Conservation (phyloP, 1,139 yeast species). For the Hanseniaspora sp. region DNA sequence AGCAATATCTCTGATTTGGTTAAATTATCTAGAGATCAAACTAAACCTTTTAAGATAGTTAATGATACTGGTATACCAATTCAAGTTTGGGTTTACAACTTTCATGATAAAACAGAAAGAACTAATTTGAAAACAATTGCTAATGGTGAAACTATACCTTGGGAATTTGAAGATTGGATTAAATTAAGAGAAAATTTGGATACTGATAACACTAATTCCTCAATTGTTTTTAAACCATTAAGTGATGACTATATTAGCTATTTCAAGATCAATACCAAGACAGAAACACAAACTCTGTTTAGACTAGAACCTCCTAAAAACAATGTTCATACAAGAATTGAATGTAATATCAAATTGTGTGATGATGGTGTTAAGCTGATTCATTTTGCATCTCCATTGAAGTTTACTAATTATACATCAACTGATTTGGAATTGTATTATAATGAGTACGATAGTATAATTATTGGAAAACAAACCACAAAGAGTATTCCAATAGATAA, state of each 20-base stretch:
- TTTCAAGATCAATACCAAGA: constrained; percentile 49
- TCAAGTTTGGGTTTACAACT: constrained; percentile 61
- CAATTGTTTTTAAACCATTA: constrained; percentile 50
- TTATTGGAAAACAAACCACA: constrained; percentile 43
- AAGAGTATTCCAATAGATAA: constrained; percentile 62
- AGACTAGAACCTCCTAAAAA: constrained; percentile 52
- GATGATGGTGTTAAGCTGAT: constrained; percentile 72
- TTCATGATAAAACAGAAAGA: constrained; percentile 23
- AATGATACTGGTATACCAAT: constrained; percentile 80
- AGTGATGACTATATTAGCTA: constrained; percentile 43
- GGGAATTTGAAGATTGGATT: constrained; percentile 96
- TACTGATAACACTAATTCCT: constrained; percentile 49
- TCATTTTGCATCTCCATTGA: constrained; percentile 61
- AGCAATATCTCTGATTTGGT: constrained; percentile 38
- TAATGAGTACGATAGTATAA: constrained; percentile 28
- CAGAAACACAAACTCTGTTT: constrained; percentile 75
- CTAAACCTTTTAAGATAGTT: constrained; percentile 66
- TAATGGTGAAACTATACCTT: constrained; percentile 48
- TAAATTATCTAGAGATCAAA: constrained; percentile 58
- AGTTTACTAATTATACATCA: constrained; percentile 47
- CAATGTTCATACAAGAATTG: constrained; percentile 60
- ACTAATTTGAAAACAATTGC: constrained; percentile 34
- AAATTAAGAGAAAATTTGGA: constrained; percentile 68
- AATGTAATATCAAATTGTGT: constrained; percentile 58
- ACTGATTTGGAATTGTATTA: constrained; percentile 52